Conservation (phyloP, 1,284 basidiomycete genomes). For the Salmacisia buchloeana region DNA sequence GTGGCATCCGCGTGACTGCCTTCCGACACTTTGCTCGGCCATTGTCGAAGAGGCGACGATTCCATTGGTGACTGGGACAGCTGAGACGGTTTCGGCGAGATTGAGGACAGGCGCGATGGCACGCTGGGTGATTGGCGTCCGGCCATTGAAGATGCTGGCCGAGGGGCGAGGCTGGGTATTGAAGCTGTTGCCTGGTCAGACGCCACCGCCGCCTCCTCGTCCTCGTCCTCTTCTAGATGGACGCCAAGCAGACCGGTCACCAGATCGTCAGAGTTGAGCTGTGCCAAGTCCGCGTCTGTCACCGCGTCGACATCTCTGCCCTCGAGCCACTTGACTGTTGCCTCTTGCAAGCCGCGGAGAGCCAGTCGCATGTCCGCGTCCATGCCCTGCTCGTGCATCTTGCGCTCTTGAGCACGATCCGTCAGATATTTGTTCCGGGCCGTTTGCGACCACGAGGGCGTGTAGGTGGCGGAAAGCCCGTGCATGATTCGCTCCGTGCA, state of each 20-base stretch:
- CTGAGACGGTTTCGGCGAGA: not conserved
- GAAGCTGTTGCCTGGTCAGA: not conserved
- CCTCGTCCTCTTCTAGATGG: not conserved
- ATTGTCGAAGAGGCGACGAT: not conserved
- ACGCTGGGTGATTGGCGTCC: not conserved
- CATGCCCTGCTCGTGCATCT: conserved; percentile 2
- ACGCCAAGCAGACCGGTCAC: not conserved
- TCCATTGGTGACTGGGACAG: not conserved
- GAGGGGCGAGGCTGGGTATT: not conserved
- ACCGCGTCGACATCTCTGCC: not conserved
- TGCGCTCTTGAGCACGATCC: not conserved
- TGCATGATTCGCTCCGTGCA: not conserved
- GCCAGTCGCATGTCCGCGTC: conserved; percentile 1
- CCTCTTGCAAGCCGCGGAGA: not conserved
- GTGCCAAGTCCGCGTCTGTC: not conserved
- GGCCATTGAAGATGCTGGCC: no score
- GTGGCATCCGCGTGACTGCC: not conserved
- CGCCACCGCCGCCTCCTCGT: not conserved
- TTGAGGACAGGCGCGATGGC: not conserved
- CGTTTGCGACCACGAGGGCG: not conserved
- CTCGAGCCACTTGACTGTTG: not conserved
- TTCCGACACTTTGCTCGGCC: not conserved
- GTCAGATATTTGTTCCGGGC: conserved; percentile 1
- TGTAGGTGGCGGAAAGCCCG: not conserved
- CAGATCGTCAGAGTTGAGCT: not conserved